Evolutionary conservation across 225 moss, liverwort and hornwort species (phyloP).

Genomic region (Bryum argenteum): DNA sequence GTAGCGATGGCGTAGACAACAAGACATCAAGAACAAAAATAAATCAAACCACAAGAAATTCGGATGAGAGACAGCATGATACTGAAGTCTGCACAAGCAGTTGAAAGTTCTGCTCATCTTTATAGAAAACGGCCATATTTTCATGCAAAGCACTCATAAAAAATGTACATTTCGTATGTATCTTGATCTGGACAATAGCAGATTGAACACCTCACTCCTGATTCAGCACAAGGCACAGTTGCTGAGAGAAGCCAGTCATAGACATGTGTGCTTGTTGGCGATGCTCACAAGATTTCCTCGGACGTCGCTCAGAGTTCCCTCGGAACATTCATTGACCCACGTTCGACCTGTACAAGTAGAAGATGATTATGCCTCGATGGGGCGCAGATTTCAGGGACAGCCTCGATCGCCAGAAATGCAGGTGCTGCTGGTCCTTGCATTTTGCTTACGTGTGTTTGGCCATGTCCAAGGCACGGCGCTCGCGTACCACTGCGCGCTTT

Average conservation of each 20-base stretch:
- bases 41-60: background rate
- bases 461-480: constrained; percentile 49
- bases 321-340: background rate
- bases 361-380: background rate
- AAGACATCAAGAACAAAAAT: background rate
- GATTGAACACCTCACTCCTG: background rate
- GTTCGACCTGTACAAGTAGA: background rate
- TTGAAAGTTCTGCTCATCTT: background rate
- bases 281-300: background rate
- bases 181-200: background rate
- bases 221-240: background rate
- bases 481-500: constrained; percentile 40
- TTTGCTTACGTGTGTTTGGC: constrained; percentile 38
- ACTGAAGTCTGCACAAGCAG: background rate
- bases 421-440: background rate
- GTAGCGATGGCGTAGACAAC: too few relatives aligned
- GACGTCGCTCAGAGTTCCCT: background rate
- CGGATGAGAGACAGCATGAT: background rate
- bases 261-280: background rate
- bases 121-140: background rate
- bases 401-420: background rate
- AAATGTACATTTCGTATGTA: background rate
- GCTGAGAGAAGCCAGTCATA: background rate
- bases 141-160: background rate
- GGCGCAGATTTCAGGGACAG: background rate